Evolutionary conservation across 805 yeast genomes (phyloP), one percentile per base, ranked within the genome.

Genomic region (Metschnikowia sp.): DNA sequence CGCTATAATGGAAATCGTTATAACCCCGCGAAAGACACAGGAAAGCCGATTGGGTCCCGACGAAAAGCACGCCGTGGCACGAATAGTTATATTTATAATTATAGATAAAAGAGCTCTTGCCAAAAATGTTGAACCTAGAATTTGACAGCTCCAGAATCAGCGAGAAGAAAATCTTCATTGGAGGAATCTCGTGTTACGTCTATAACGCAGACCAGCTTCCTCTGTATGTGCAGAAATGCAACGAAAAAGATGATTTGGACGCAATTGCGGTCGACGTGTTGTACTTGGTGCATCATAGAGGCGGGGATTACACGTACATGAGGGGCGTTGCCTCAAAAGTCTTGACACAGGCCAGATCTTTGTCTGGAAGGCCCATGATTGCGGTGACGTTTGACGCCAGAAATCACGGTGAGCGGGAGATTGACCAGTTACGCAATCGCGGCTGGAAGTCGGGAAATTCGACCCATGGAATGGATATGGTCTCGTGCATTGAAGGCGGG

Each of bases 371-470:
- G 1, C 76, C 75, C 11, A 53, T 77, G 45, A 67, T 81, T 32
- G 75, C 76, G 39, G 77, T 78, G 10, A 67, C 79, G 0, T 77
- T 77, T 51, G 86, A 82, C 55, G 57, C 65, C 49, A 69, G 83
- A 32, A 81, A 82, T 59, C 86, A 82, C 55, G 86, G 87, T 3
- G 64, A 63, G 19, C 64, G 86, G 32, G 43, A 55, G 9, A 60
- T 76, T 4, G 68, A 70, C 38, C 56, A 50, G 4, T 30, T 31
- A 12, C 59, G 62, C 33, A 81, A 78, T 59, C 43, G 55, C 3
- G 64, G 65, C 19, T 81, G 86, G 86, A 51, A 48, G 1, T 57
- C 57, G 3, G 81, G 81, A 3, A 80, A 81, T 56, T 52, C 51
- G 12, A 61, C 69, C n/a, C 84, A 81, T 55, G 82, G 74, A 1